Evolutionary conservation across 495 filamentous ascomycete species (phyloP), one percentile per base, ranked within the genome.

Genomic region (Penicillium egyptiacum): DNA sequence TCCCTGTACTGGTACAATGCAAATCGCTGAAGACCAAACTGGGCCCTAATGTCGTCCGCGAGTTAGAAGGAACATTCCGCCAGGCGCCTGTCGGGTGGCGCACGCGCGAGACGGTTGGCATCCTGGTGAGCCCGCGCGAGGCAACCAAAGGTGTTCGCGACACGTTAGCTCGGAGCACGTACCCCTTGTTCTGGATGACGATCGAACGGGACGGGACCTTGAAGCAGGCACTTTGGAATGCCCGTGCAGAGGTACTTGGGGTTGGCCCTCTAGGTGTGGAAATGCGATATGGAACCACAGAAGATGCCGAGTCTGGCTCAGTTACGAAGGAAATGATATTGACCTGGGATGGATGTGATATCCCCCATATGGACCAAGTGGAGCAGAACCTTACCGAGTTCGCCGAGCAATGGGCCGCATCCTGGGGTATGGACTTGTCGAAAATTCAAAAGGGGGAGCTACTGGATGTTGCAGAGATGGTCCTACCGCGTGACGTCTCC

Each of bases 1-100:
- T 94, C 5, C 81, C 80, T 49, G 83, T 91, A 2, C 61, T 96
- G 5, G 75, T 91, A 20, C 92, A 96, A 67, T 98, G 94, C 76
- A 98, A 97, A 73, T 81, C 82, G 17, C 57, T 79, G 19, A 77
- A 76, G 55, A 64, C 75, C 22, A 82, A 77, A 56, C 64, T 83
- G 4, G 78, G 81, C 0, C 92, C 92, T 23, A 78, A 82, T 35
- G 72, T 86, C 44, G 78, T 96, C 14, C 83, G 94, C 20, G 94
- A 97, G 76, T 79, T 97, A 0, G 91, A 96, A 66, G 94, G 93
- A 12, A 82, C 89, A 0, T 86, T 93, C 60, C 78, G 78, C 3
- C 83, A 83, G 17, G 86, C 88, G 35, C 90, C 89, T 28, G 75
- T 79, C 0, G 85, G 85, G 3, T 94, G 86, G 86, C 75, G 84